Base-by-base conservation (phyloP, 768 basidiomycete species). In the Galerina marginata region DNA sequence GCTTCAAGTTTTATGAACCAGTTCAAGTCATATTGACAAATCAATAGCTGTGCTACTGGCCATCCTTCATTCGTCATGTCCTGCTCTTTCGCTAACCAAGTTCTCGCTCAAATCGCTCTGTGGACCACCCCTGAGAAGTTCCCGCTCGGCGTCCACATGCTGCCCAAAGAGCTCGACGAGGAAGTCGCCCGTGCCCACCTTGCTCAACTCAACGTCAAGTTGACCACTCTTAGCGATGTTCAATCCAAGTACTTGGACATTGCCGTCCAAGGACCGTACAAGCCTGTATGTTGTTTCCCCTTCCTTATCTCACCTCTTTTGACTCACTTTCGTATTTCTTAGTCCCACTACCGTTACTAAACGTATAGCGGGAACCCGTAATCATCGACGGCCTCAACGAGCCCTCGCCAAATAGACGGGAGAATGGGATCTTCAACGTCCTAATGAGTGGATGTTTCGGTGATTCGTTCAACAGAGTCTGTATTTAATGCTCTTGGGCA, bases 31-130 rank as follows among this genome's bases (percentile, higher is more conserved):
- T 60, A 2, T 37, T 48, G n/a, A 26, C 56, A 43, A 11, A 9
- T 56, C 16, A 15, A 9, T 65, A 91, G 90, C 56, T 99, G 96
- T 77, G 96, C 95, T 42, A 99, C 96, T 67, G 96, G 96, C 58
- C 96, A 99, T 79, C 96, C 97, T 38, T 99, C 96, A 45, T 98
- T 96, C 79, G 97, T 99, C 80, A 99, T 99, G 97, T 99, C 96
- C 15, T 99, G 96, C 84, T 99, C 97, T 44, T 99, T 99, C 84
- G 80, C 94, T 74, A 99, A 99, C 86, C 97, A 99, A 79, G 93
- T 95, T 63, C 85, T 99, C 69, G 96, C 96, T 33, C 96, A 97
- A 80, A 98, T 99, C 71, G 96, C 95, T 23, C 89, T 99, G 74
- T 99, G 95, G 95, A 96, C 93, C 45, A 92, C 88, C 65, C 87